Conservation (phyloP, 257 asterid genomes). For the Anisodus tanguticus region DNA sequence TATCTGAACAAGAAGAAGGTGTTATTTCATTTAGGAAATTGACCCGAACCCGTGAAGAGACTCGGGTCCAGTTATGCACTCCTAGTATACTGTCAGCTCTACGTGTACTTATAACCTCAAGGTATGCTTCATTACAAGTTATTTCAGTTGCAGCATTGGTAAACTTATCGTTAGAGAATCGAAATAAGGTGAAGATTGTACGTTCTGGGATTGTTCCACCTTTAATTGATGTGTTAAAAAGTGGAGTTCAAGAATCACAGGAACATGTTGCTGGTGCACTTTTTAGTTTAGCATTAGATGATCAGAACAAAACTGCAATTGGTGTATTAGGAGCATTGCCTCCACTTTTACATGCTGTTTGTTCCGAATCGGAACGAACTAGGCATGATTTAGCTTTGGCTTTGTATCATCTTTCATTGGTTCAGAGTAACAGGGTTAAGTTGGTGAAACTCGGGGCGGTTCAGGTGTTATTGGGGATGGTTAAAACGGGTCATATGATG, state of each 20-base stretch:
- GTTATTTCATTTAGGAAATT: constrained; percentile 59
- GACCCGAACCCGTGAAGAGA: constrained; percentile 78
- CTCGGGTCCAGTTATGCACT: constrained; percentile 69
- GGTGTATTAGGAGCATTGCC: constrained; percentile 92
- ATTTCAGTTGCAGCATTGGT: constrained; percentile 82
- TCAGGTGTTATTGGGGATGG: constrained; percentile 68
- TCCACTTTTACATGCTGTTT: constrained; percentile 76
- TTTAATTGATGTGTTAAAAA: constrained; percentile 65
- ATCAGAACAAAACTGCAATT: constrained; percentile 83
- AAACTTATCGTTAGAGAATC: constrained; percentile 76
- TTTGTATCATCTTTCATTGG: constrained; percentile 74
- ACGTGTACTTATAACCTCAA: constrained; percentile 56
- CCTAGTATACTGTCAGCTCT: constrained; percentile 62
- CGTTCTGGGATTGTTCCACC: constrained; percentile 90
- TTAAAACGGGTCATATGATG: constrained; percentile 63
- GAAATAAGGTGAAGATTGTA: constrained; percentile 85
- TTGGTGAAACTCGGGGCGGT: constrained; percentile 79
- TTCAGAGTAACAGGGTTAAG: constrained; percentile 82
- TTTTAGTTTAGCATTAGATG: constrained; percentile 86
- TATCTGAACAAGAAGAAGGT: constrained; percentile 82
- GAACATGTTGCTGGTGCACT: constrained; percentile 97
- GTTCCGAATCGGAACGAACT: constrained; percentile 79
- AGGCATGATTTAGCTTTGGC: constrained; percentile 89
- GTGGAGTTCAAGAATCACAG: constrained; percentile 70
- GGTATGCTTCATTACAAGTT: constrained; percentile 66